Base-by-base conservation (phyloP, 2,329 filamentous ascomycete genomes). In the Purpureocillium lavendulum region DNA sequence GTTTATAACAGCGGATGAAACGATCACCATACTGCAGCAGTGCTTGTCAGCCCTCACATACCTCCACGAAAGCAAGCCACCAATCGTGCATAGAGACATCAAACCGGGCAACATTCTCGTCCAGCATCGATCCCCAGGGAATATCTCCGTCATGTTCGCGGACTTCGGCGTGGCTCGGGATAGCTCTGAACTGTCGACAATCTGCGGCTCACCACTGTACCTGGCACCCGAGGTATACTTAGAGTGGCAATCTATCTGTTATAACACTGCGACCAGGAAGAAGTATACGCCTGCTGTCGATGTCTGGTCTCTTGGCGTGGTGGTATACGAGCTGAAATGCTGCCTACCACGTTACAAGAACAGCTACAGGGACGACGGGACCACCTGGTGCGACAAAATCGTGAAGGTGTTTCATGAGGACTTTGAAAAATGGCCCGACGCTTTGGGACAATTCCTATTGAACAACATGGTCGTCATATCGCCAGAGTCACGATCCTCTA, bases 141-240 rank as follows among this genome's bases (percentile, higher is more conserved):
- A 87, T 16, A 67, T 94, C 18, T 78, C 77, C 41, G 80, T 94
- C 50, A 95, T 95, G 63, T 66, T 96, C 43, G 89, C 86, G 7
- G 89, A 95, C 61, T 95, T 96, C 60, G 89, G 89, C 31, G 71
- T 96, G 18, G 87, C 88, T 14, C 94, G 94, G 63, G 94, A 95
- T 48, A 89, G 94, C 49, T 87, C 87, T 43, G 87, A 95, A 58
- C 92, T 88, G 2, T 92, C 85, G 2, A 94, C 88, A 1, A 64
- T 94, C 50, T 88, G 88, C 57, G 89, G 89, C 43, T 95, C 89
- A 16, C 85, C 84, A 13, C 86, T 80, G 57, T 92, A 96, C 58
- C 86, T 94, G 44, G 89, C 89, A 2, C 89, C 89, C 2, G 89
- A 96, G 57, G 90, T 95, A 39, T 17, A 41, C 34, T 15, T 16